These are phyloP conservation scores for Aegilops umbellulata DNA, from an alignment of 176 grass and related monocot species.

Conservation along the genomic window DNA sequence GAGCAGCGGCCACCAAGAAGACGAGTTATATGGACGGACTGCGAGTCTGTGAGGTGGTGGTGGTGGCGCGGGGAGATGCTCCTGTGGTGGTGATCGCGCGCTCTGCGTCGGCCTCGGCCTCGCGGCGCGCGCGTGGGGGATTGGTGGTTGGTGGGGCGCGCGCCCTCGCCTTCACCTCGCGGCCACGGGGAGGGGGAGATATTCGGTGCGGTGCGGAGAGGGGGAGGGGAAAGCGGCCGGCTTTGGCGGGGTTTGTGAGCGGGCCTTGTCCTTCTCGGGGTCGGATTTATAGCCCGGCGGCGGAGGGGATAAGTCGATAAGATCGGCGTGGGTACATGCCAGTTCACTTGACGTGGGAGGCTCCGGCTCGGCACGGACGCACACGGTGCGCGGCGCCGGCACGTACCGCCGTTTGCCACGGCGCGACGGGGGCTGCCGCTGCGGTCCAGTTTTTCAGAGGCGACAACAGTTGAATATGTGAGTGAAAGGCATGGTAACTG, in stretches of 20 bases:
- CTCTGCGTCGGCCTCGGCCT: neutral
- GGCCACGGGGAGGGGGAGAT: neutral
- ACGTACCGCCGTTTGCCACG: neutral
- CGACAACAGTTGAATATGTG: neutral
- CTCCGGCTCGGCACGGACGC: neutral
- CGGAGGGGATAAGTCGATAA: neutral
- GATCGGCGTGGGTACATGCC: neutral
- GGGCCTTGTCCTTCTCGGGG: too few relatives aligned
- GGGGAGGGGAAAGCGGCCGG: neutral
- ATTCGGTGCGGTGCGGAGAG: too few relatives aligned
- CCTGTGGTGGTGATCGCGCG: neutral
- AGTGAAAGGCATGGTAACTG: neutral
- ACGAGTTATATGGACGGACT: neutral
- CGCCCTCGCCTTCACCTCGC: too few relatives aligned
- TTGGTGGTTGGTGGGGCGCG: neutral
- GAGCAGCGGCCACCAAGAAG: neutral
- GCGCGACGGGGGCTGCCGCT: neutral
- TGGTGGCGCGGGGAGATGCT: neutral
- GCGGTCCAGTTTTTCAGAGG: neutral
- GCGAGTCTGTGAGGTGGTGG: neutral
- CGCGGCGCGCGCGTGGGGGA: neutral
- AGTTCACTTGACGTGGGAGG: neutral
- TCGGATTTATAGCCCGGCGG: constrained; percentile 1
- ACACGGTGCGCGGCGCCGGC: neutral
- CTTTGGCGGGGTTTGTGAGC: neutral